Base-by-base conservation (phyloP, 192 early-diverging fungal species). In the Rhizophagus sp. region DNA sequence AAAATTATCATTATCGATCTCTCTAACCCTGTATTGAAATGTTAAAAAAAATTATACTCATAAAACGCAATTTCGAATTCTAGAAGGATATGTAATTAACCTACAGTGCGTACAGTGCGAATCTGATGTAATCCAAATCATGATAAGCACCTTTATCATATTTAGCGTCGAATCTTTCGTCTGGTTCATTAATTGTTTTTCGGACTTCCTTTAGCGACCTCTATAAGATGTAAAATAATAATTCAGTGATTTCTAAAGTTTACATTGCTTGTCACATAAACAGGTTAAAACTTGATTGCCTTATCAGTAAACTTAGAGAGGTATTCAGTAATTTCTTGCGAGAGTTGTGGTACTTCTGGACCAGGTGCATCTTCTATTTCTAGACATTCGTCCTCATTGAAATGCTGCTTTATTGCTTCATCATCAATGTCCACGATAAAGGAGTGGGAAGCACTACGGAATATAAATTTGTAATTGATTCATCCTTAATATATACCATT, bases 351-450 rank as follows among this genome's bases (percentile, higher is more conserved):
- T 11, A 44, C 44, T 44, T 44, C 44, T 11, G 44, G 44, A 10
- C 44, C 44, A 44, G 44, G 11, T 11, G 44, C 44, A 44, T 44
- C 10, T 11, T 44, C 9, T 44, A 44, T 44, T 44, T 44, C 44
- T 62, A n/a, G 61, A 62, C n/a, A 24, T 62, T 62, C 61, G 0
- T 17, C 61, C n/a, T 62, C 61, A n/a, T 8, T 62, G 8, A 62
- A 62, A 62, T 62, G 61, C 61, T 62, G 19, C n/a, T 62, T 62
- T 62, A 62, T 62, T 62, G n/a, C 17, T 24, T 62, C 61, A 62
- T 62, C 61, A 62, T 62, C 61, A 17, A 62, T 22, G 7, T 24
- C 61, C 61, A 62, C 61, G n/a, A 62, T 62, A 62, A 62, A 62
- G 17, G 61, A 62, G 61, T 62, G 61, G 61, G 1, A 17, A n/a